Conservation (phyloP, 75 land plant species). For the Cryptomeria japonica region DNA sequence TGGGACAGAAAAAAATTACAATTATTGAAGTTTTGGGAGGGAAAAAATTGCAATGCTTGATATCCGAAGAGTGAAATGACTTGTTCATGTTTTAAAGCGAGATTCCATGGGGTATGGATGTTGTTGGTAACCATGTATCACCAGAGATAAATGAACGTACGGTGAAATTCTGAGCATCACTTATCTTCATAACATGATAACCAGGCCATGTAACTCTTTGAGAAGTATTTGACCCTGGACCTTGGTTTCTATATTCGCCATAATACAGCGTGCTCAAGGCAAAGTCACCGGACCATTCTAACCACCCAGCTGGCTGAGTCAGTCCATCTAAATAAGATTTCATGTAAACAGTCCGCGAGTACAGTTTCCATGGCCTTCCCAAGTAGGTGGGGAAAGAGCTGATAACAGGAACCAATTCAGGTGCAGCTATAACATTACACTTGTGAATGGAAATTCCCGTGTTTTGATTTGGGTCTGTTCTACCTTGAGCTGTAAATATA, state of each 20-base stretch:
- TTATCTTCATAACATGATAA: background rate
- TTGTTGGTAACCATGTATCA: constrained; percentile 13
- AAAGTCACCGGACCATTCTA: constrained; percentile 15
- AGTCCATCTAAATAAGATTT: background rate
- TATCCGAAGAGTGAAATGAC: too few species aligned
- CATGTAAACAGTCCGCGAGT: constrained; percentile 20
- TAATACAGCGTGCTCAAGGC: constrained; percentile 20
- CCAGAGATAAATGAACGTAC: constrained; percentile 13
- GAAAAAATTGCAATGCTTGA: too few species aligned
- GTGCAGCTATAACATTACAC: constrained; percentile 13
- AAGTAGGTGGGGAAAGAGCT: constrained; percentile 5
- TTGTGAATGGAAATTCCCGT: constrained; percentile 25
- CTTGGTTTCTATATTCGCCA: constrained; percentile 23
- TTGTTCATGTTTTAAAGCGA: background rate
- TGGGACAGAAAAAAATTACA: too few species aligned
- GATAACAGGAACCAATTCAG: background rate
- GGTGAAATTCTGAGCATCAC: constrained; percentile 8
- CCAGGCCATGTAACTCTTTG: constrained; percentile 22
- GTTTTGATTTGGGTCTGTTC: constrained; percentile 20
- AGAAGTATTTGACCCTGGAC: constrained; percentile 12
- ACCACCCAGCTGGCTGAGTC: constrained; percentile 25
- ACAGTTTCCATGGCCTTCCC: constrained; percentile 27
- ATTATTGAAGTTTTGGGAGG: too few species aligned
- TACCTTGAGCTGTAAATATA: constrained; percentile 24
- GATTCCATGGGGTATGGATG: background rate